Percentiles rank a stretch among this genome's conserved stretches.
These are phyloP conservation scores for Exophiala viscosa DNA, from an alignment of 2,329 filamentous ascomycete species.

Conservation along the genomic window DNA sequence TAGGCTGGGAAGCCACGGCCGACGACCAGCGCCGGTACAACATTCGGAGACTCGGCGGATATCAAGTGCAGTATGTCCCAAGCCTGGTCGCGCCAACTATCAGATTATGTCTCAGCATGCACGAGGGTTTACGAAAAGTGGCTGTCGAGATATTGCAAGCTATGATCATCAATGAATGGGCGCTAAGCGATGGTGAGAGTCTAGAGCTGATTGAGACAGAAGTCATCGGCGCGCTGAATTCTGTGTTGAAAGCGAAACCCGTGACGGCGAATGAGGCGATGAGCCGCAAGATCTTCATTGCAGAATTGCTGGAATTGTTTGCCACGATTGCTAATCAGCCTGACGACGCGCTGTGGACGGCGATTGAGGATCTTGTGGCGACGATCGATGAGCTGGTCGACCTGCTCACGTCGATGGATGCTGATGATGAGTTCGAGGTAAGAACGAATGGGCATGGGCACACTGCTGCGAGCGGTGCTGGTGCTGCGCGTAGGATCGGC, in stretches of 20 bases:
- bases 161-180: constrained; percentile 99
- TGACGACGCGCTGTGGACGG: constrained; percentile 70
- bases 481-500: constrained; percentile 1
- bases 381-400: constrained; percentile 90
- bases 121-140: constrained; percentile 82
- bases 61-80: constrained; percentile 97
- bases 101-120: constrained; percentile 89
- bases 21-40: constrained; percentile 78
- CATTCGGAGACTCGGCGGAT: constrained; percentile 82
- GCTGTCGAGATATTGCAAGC: constrained; percentile 91
- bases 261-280: constrained; percentile 71
- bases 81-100: constrained; percentile 86
- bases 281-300: constrained; percentile 86
- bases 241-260: constrained; percentile 82
- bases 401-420: constrained; percentile 83
- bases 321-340: constrained; percentile 62
- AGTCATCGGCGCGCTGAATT: constrained; percentile 90
- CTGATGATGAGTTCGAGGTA: constrained; percentile 42
- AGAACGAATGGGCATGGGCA: background rate
- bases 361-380: constrained; percentile 72
- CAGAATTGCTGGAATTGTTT: constrained; percentile 78
- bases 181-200: constrained; percentile 71
- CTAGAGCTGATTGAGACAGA: constrained; percentile 88
- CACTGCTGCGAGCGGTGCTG: background rate
- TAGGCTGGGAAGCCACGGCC: constrained; percentile 85